Conservation (phyloP, 2,329 filamentous ascomycete genomes). For the Zopfia rhizophila region DNA sequence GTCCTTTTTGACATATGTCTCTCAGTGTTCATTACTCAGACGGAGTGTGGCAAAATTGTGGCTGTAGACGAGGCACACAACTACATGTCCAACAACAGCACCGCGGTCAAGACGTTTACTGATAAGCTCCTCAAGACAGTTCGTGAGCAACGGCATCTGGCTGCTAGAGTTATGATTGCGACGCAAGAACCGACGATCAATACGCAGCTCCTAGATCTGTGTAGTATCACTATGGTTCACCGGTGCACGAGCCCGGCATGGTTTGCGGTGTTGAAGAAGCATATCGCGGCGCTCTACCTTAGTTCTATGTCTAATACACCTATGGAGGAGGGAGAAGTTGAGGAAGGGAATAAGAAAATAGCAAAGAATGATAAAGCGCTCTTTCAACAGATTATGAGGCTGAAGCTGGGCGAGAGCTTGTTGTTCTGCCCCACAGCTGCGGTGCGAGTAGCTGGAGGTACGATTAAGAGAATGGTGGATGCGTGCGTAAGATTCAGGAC, state of each 20-base stretch:
- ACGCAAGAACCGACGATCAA: conserved; percentile 81
- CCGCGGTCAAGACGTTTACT: conserved; percentile 59
- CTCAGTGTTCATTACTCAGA: conserved; percentile 65
- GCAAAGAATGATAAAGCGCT: conserved; percentile 39
- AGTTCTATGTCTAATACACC: conserved; percentile 4
- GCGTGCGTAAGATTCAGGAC: conserved; percentile 50
- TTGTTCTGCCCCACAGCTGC: conserved; percentile 60
- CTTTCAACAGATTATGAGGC: conserved; percentile 57
- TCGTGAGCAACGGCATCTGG: conserved; percentile 75
- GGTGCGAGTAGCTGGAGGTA: conserved; percentile 35
- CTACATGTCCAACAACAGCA: conserved; percentile 69
- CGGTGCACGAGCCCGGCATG: conserved; percentile 74
- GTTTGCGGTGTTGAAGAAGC: conserved; percentile 59
- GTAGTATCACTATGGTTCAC: conserved; percentile 75
- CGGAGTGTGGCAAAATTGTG: conserved; percentile 63
- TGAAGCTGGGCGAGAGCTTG: conserved; percentile 60
- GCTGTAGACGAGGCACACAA: conserved; percentile 83
- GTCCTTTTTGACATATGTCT: conserved; percentile 77
- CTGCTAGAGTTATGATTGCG: conserved; percentile 72
- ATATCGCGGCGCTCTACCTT: conserved; percentile 58
- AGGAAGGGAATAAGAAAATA: conserved; percentile 19
- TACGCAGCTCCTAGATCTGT: conserved; percentile 73
- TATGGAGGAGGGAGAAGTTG: neutral
- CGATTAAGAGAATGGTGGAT: conserved; percentile 16
- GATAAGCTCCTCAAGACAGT: conserved; percentile 70